Percentiles rank a stretch among this genome's conserved stretches.
Evolutionary conservation across 208 protist genomes (phyloP).

Genomic region (Wallacemonas sp.): DNA sequence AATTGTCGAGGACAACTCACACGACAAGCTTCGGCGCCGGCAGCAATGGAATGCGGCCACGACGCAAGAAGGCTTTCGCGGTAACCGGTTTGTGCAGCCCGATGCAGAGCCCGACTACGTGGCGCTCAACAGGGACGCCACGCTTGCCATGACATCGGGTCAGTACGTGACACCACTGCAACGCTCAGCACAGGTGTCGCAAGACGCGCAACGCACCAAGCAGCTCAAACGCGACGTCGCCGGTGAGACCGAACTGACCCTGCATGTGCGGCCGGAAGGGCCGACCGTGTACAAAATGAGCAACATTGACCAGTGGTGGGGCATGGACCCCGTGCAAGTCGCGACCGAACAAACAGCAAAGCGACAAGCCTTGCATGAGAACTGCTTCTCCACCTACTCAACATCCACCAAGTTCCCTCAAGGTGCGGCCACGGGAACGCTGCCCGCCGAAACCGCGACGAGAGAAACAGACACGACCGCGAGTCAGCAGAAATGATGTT

Average conservation of each 20-base stretch:
- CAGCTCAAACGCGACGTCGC: slow-evolving; percentile 22
- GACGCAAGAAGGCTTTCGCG: slow-evolving; percentile 18
- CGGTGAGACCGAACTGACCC: slow-evolving; percentile 23
- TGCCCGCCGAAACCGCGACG: not conserved
- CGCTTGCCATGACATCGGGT: not conserved
- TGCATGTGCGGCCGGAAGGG: slow-evolving; percentile 20
- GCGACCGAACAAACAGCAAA: slow-evolving; percentile 28
- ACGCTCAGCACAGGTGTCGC: slow-evolving; percentile 38
- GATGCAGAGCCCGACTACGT: slow-evolving; percentile 28
- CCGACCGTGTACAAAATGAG: slow-evolving; percentile 78
- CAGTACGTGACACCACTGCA: slow-evolving; percentile 44
- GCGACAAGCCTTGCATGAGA: slow-evolving; percentile 26
- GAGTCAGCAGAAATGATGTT: not conserved
- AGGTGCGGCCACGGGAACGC: not conserved
- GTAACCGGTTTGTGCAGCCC: slow-evolving; percentile 23
- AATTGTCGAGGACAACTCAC: slow-evolving; percentile 41
- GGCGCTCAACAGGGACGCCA: slow-evolving; percentile 19
- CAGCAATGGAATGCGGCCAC: slow-evolving; percentile 53
- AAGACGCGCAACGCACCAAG: slow-evolving; percentile 19
- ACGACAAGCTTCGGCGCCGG: slow-evolving; percentile 31
- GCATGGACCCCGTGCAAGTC: slow-evolving; percentile 55
- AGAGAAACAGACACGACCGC: not conserved
- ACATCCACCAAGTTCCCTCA: not conserved
- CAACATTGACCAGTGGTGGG: slow-evolving; percentile 81
- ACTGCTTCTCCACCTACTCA: slow-evolving; percentile 32